phyloP scores from a whole-genome alignment of 1,139 yeast genomes.

The Kluyveromyces sp. region DNA sequence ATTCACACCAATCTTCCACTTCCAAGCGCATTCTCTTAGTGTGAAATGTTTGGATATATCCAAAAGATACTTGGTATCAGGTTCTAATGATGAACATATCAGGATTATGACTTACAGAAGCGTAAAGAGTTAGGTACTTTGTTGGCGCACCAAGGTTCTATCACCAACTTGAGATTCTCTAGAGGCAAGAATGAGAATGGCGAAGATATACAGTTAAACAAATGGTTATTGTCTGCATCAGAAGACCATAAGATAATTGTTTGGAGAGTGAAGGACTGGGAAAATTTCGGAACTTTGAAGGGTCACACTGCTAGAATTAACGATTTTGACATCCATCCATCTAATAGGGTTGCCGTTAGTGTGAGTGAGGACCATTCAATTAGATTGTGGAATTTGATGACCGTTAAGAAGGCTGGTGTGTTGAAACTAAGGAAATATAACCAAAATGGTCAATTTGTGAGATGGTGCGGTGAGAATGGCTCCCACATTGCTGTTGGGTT shows the following conservation, averaged over 20 bases:
- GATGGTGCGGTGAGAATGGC: constrained; percentile 54
- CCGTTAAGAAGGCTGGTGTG: constrained; percentile 89
- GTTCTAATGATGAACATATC: constrained; percentile 93
- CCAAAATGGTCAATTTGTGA: constrained; percentile 57
- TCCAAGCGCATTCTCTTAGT: constrained; percentile 87
- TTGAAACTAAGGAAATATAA: constrained; percentile 69
- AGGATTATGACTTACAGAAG: constrained; percentile 90
- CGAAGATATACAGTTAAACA: constrained; percentile 35
- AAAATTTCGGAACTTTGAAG: constrained; percentile 74
- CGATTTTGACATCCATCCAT: constrained; percentile 83
- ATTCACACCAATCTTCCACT: constrained; percentile 91
- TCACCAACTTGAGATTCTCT: constrained; percentile 69
- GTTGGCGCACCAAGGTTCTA: constrained; percentile 83
- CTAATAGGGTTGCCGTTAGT: constrained; percentile 86
- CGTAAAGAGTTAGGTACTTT: constrained; percentile 90
- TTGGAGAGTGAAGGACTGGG: constrained; percentile 99
- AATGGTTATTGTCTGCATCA: constrained; percentile 86
- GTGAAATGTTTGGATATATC: constrained; percentile 80
- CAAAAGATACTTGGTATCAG: constrained; percentile 81
- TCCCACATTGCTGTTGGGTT: constrained; percentile 69
- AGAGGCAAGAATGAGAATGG: constrained; percentile 33
- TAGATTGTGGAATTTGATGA: constrained; percentile 92
- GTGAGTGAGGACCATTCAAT: constrained; percentile 81
- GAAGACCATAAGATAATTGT: constrained; percentile 85
- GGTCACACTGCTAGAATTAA: constrained; percentile 75